phyloP scores from a whole-genome alignment of 148 eudicot species.

The Rhododendron kiyosumense region DNA sequence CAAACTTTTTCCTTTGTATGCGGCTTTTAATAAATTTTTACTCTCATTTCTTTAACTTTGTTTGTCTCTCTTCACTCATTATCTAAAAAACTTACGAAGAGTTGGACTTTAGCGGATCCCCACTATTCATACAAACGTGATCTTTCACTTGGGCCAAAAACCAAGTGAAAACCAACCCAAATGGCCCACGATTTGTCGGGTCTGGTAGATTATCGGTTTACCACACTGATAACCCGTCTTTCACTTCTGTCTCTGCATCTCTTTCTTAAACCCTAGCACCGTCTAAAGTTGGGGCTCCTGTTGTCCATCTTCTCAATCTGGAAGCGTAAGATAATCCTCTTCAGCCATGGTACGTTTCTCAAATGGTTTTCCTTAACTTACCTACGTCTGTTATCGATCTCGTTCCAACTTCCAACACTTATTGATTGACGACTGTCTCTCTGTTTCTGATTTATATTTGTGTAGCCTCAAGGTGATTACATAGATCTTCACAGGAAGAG shows the following conservation, averaged over 20 bases:
- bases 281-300: not conserved
- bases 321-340: not conserved
- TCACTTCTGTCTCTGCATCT: not conserved
- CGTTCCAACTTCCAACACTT: not conserved
- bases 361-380: not conserved
- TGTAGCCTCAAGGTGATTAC: conserved; percentile 91
- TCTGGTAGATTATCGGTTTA: not conserved
- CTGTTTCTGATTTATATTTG: not conserved
- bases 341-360: not conserved
- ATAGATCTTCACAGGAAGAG: conserved; percentile 81
- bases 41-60: too few relatives aligned
- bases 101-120: too few relatives aligned
- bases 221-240: not conserved
- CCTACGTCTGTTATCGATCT: not conserved
- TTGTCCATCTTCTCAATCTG: not conserved
- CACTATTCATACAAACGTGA: too few relatives aligned
- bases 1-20: too few relatives aligned
- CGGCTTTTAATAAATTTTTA: too few relatives aligned
- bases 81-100: too few relatives aligned
- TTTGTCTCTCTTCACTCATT: too few relatives aligned
- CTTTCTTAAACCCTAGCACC: conserved; percentile 5
- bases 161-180: not conserved
- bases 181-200: not conserved
- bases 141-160: not conserved
- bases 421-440: not conserved